These are phyloP conservation scores for Chlamydomonas sphaeroides DNA, from an alignment of 139 green algal genomes.

Conservation along the genomic window DNA sequence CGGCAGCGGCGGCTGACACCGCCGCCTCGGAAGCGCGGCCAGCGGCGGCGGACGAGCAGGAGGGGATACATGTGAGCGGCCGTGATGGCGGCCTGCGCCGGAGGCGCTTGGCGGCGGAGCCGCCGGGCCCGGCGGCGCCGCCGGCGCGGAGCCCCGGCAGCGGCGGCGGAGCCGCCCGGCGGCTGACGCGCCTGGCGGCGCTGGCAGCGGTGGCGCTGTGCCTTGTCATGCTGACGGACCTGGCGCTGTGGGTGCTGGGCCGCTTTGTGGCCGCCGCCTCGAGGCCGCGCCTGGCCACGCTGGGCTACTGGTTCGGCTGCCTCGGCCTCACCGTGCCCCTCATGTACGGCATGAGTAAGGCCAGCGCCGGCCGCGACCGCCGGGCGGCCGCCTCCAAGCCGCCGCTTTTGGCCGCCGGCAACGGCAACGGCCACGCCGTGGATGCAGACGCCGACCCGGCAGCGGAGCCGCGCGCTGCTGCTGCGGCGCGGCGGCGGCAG, in stretches of 20 bases:
- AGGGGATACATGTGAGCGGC: background rate
- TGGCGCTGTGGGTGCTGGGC: constrained; percentile 55
- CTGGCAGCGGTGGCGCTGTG: background rate
- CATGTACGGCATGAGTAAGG: constrained; percentile 51
- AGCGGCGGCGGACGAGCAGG: background rate
- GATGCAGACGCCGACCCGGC: no score
- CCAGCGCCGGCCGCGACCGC: background rate
- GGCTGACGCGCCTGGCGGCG: background rate
- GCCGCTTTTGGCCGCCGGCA: no score
- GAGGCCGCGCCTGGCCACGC: constrained; percentile 46
- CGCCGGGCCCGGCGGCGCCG: no score
- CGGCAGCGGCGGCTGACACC: background rate
- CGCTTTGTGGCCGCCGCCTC: constrained; percentile 48
- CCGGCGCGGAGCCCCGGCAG: no score
- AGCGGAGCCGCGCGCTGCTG: no score
- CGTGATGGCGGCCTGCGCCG: no score
- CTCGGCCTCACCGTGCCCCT: constrained; percentile 60
- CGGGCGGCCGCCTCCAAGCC: background rate
- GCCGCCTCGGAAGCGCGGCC: background rate
- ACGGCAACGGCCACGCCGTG: no score
- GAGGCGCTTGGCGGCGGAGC: no score
- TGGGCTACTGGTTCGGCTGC: constrained; percentile 68
- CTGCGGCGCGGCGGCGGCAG: background rate
- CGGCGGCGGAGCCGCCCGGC: no score
- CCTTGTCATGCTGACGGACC: constrained; percentile 9